Conservation (phyloP, 345 rosid genomes). For the Hypericum perforatum region DNA sequence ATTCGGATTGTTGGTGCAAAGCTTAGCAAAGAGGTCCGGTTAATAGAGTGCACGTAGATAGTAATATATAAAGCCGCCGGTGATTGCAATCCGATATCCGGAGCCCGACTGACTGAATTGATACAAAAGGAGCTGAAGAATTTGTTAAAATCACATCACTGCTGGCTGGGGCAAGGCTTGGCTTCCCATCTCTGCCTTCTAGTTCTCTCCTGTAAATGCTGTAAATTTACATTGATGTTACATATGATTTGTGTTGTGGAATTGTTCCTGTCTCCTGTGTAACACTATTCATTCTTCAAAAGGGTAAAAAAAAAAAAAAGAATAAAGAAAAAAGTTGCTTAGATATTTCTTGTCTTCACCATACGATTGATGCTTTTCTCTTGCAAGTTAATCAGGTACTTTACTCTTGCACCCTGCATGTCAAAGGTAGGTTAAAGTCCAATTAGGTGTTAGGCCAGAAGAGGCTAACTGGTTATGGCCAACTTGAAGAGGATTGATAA, state of each 20-base stretch:
- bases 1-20: constrained; percentile 2
- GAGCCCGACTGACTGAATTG: constrained; percentile 42
- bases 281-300: constrained; percentile 50
- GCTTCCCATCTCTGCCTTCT: constrained; percentile 21
- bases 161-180: constrained; percentile 20
- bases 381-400: too few species aligned
- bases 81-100: constrained; percentile 14
- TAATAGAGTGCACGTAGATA: constrained; percentile 23
- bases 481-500: too few species aligned
- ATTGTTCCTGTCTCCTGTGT: constrained; percentile 35
- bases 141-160: constrained; percentile 13
- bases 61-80: constrained; percentile 30
- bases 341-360: not conserved
- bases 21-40: constrained; percentile 5
- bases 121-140: constrained; percentile 20
- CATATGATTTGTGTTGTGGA: constrained; percentile 45
- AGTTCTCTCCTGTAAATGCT: constrained; percentile 53
- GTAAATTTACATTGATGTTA: constrained; percentile 49
- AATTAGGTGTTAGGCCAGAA: too few species aligned
- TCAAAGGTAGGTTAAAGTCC: too few species aligned
- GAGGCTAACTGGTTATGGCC: too few species aligned
- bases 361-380: not conserved
- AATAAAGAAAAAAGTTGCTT: constrained; percentile 6
- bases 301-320: constrained; percentile 12
- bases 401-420: too few species aligned